Evolutionary conservation across 495 filamentous ascomycete species (phyloP).

Genomic region (Coniosporium apollinis): DNA sequence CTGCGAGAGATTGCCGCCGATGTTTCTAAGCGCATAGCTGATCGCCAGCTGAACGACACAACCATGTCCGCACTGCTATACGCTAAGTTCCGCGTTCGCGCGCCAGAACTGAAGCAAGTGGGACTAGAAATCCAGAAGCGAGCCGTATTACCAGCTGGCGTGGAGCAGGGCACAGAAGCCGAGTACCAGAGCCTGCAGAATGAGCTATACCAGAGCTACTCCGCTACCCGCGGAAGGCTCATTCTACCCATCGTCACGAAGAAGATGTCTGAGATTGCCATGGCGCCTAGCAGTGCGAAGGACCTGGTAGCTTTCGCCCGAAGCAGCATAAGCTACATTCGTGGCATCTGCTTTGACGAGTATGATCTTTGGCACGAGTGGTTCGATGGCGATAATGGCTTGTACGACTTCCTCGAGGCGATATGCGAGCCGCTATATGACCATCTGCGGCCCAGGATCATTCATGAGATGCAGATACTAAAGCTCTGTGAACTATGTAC

Average conservation of each 20-base stretch:
- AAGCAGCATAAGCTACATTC: constrained; percentile 51
- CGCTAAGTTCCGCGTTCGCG: constrained; percentile 58
- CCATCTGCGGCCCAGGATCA: constrained; percentile 48
- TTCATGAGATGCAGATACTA: constrained; percentile 53
- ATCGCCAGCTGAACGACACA: constrained; percentile 57
- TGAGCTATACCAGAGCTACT: constrained; percentile 50
- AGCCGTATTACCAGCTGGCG: constrained; percentile 41
- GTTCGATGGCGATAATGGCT: constrained; percentile 50
- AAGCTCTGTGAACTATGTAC: constrained; percentile 69
- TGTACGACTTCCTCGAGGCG: constrained; percentile 56
- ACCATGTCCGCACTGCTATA: constrained; percentile 61
- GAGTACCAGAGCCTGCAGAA: constrained; percentile 52
- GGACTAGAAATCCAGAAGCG: constrained; percentile 53
- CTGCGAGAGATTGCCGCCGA: constrained; percentile 53
- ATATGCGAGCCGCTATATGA: constrained; percentile 65
- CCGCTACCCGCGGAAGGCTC: constrained; percentile 36
- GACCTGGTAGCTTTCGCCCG: constrained; percentile 54
- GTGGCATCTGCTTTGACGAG: constrained; percentile 55
- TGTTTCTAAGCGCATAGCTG: constrained; percentile 51
- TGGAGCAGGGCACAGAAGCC: constrained; percentile 43
- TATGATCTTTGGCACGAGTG: constrained; percentile 61
- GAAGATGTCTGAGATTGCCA: constrained; percentile 48
- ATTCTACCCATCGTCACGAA: constrained; percentile 37
- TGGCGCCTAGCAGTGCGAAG: constrained; percentile 47
- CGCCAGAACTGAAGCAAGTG: constrained; percentile 47